Base-by-base conservation (phyloP, 2,329 filamentous ascomycete species). In the Phyllosticta ampelicida region DNA sequence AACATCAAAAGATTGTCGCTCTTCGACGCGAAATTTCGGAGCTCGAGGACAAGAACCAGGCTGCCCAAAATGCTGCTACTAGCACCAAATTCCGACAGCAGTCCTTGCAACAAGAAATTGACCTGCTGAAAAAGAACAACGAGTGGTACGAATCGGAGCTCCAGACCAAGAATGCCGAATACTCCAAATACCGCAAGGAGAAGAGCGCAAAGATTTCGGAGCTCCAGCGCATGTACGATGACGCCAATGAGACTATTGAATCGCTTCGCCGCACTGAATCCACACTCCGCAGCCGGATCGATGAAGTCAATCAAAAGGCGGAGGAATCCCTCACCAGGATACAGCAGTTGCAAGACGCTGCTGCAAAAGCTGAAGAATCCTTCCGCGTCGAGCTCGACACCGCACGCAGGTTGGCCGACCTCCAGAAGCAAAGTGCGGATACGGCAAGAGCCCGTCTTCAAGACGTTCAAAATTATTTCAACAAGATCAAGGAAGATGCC, bases 91-190 rank as follows among this genome's bases (percentile, higher is more conserved):
- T 95, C 77, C 86, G 89, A 62, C 90, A 96, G 70, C 90, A 96
- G 68, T 87, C 85, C 28, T 77, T 97, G 11, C 86, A 94, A 71
- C 91, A 96, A 71, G 91, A 97, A 71, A 80, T 97, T 36, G 90
- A 95, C 49, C 79, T 95, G 58, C 84, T 92, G 18, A 90, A 90
- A 70, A 87, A 87, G 67, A 96, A 90, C 75, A 89, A 89, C 63
- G 92, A 97, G 65, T 99, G 90, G 88, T 86, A 94, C 58, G 90
- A 96, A 68, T 85, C 80, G 49, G 94, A 99, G 71, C 80, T 97
- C 20, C 92, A 95, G 76, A 91, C 89, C 0, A 95, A 96, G 75
- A 86, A 83, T 61, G 83, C 86, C 9, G 94, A 99, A 69, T 85
- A 90, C 53, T 82, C 92, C 63, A 96, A 91, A 68, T 92, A 88